A percentile compares a stretch with the other conserved stretches of the same genome.
phyloP scores from a whole-genome alignment of 345 rosid species.

The Pistacia atlantica region DNA sequence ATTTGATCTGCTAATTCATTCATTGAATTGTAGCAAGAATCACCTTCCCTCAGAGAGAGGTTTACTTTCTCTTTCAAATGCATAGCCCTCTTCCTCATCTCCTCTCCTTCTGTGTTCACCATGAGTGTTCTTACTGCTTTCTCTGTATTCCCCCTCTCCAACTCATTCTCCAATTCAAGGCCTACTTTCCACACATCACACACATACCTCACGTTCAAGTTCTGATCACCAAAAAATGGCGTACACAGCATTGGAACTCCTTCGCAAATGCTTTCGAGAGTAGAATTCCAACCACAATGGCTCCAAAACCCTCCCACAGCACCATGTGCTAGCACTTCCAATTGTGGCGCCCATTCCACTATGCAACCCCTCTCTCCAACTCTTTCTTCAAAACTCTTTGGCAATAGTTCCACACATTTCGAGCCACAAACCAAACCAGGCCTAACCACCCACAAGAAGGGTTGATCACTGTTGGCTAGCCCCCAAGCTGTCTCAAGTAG shows the following conservation, averaged over 20 bases:
- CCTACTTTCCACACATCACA: conserved; percentile 27
- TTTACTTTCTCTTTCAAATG: conserved; percentile 26
- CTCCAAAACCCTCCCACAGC: conserved; percentile 38
- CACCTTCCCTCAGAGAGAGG: conserved; percentile 12
- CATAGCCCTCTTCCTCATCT: conserved; percentile 11
- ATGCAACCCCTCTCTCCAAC: conserved; percentile 29
- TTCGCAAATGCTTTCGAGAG: conserved; percentile 28
- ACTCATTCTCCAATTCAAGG: conserved; percentile 13
- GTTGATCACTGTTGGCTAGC: conserved; percentile 27
- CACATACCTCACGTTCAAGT: conserved; percentile 18
- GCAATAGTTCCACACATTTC: conserved; percentile 17
- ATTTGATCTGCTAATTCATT: conserved; percentile 26
- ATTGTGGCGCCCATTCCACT: conserved; percentile 39
- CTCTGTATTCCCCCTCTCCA: conserved; percentile 23
- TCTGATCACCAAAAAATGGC: conserved; percentile 30
- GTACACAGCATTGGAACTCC: conserved; percentile 30
- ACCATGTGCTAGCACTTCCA: conserved; percentile 27
- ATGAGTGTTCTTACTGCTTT: conserved; percentile 23
- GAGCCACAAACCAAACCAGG: conserved; percentile 16
- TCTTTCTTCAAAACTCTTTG: conserved; percentile 13
- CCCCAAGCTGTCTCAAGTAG: conserved; percentile 32
- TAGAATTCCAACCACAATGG: conserved; percentile 38
- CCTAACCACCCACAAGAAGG: conserved; percentile 40
- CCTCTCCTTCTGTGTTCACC: conserved; percentile 26
- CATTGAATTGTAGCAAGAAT: conserved; percentile 24